Base-by-base conservation (phyloP, 495 filamentous ascomycete genomes). In the Lophiotrema nucula region DNA sequence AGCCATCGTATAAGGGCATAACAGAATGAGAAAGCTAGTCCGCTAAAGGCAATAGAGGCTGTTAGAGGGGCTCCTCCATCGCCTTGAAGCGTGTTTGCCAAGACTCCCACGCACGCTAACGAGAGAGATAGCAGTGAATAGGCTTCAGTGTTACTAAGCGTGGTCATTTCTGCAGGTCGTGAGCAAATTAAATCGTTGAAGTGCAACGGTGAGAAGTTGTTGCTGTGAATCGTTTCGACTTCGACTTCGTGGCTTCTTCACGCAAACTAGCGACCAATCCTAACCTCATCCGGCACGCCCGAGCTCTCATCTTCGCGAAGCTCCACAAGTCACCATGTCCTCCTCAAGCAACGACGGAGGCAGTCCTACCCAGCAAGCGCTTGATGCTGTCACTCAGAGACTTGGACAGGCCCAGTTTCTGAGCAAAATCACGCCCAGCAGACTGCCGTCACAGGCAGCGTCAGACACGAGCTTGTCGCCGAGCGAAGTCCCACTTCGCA, bases 1-100 rank as follows among this genome's bases (percentile, higher is more conserved):
- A 97, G 84, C 95, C 93, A 97, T 77, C 85, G 77, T 69, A 99
- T 92, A 72, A 97, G 77, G 47, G 88, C 84, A 69, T 86, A 97
- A 2, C 82, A 81, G 18, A 83, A 80, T 4, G 87, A 75, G 69
- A 95, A 99, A 3, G 88, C 90, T 53, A 97, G 78, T 11, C 87
- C 86, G 66, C 88, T 88, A 62, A 97, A 85, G 4, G 91, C 91
- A 35, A 95, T 75, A 13, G 90, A 95, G 6, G 90, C 91, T 57
- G 95, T 77, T 52, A 99, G 78, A 15, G 95, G 95, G 64, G 89
- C 90, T 65, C 90, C 51, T 5, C n/a, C 92, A 69, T 97, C 91
- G 53, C 82, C 86, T 31, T 81, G 75, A 69, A 96, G 88, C 42
- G 90, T 90, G 73, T 92, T 91, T 52, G 81, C 77, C 48, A 97